Evolutionary conservation across 108 stramenopile species (phyloP), one percentile per base, ranked within the genome.

Genomic region (Nitzschia palea): DNA sequence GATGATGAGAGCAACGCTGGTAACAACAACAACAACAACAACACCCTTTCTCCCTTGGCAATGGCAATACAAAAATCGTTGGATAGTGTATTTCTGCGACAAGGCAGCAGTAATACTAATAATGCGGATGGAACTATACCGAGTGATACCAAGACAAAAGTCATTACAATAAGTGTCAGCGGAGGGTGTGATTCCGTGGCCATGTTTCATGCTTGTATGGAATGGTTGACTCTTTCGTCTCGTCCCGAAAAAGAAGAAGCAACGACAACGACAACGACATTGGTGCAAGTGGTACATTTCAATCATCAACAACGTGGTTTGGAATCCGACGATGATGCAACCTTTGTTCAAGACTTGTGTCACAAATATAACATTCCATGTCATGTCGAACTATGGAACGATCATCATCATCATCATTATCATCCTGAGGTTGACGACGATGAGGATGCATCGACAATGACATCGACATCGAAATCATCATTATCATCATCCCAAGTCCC

Each of bases 131-230:
- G n/a, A n/a, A n/a, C n/a, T n/a, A n/a, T n/a, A n/a, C n/a, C n/a
- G n/a, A n/a, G n/a, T n/a, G n/a, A n/a, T n/a, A n/a, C n/a, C n/a
- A n/a, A n/a, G n/a, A n/a, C n/a, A n/a, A n/a, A n/a, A 82, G 9
- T 48, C 47, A 43, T 60, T 22, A 60, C 59, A 5, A 1, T 65
- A 8, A 65, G 85, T 37, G 90, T 95, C 25, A 95, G 94, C 71
- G 94, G 94, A n/a, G 94, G 94, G 2, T 89, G 87, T 54, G 94
- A 95, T 79, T 95, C 94, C 26, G 74, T 95, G 27, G 94, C 84
- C 1, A 40, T 95, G 25, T 81, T 91, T 34, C 87, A 95, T 82
- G 70, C 86, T 20, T 51, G 86, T 12, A 54, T 82, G 60, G 73
- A 84, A 32, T 67, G 64, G 64, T 17, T 48, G 4, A 9, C 31